A percentile compares a stretch with the other conserved stretches of the same genome.
Evolutionary conservation across 257 asterid genomes (phyloP).

Genomic region (Linderniella brevidens): DNA sequence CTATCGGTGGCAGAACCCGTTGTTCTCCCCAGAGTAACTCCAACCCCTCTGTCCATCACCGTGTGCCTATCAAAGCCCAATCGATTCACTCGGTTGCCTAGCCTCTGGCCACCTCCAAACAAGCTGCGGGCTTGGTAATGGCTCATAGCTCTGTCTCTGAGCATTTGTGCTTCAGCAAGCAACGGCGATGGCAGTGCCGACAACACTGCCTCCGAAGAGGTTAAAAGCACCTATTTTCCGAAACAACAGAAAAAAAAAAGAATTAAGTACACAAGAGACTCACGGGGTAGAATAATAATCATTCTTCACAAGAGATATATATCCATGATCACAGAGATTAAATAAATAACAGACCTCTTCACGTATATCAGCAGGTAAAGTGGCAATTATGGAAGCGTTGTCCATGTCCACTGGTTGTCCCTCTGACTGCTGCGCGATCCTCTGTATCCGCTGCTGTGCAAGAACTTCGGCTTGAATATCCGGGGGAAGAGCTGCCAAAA

Average conservation of each 20-base stretch:
- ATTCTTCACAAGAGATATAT: background rate
- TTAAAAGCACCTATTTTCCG: slow-evolving; percentile 58
- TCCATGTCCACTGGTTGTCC: slow-evolving; percentile 99
- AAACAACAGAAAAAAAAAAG: slow-evolving; percentile 12
- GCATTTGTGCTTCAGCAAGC: slow-evolving; percentile 99
- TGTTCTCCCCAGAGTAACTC: slow-evolving; percentile 59
- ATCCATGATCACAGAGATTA: too few relatives aligned
- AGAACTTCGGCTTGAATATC: slow-evolving; percentile 99
- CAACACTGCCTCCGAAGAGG: slow-evolving; percentile 91
- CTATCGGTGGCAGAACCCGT: slow-evolving; percentile 60
- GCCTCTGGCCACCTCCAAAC: slow-evolving; percentile 88
- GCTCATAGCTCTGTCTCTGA: slow-evolving; percentile 94
- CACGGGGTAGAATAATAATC: background rate
- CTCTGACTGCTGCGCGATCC: slow-evolving; percentile 81
- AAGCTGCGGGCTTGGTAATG: slow-evolving; percentile 97
- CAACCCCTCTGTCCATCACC: slow-evolving; percentile 90
- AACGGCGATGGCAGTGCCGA: slow-evolving; percentile 95
- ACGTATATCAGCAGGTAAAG: slow-evolving; percentile 96
- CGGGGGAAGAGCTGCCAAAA: slow-evolving; percentile 98
- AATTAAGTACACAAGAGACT: background rate
- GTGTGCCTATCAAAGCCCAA: slow-evolving; percentile 78
- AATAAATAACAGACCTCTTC: slow-evolving; percentile 56
- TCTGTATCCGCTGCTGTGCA: slow-evolving; percentile 89
- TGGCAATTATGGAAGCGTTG: slow-evolving; percentile 94
- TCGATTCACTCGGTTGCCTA: slow-evolving; percentile 54